phyloP scores from a whole-genome alignment of 78 protist genomes.

The Dictyostelium discoideum region DNA sequence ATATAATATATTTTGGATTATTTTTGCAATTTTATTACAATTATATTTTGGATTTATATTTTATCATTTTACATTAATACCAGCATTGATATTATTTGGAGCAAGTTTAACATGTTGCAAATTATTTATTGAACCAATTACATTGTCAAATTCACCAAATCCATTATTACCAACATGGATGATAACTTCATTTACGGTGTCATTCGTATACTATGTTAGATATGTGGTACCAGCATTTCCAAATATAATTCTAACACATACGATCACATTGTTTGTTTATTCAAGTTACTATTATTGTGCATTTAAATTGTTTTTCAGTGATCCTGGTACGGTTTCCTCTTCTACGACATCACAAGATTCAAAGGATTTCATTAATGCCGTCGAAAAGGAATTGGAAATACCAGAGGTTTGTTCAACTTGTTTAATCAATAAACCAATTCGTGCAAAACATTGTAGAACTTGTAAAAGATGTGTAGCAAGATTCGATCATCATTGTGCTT shows the following conservation, averaged over 20 bases:
- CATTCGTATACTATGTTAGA: slow-evolving; percentile 37
- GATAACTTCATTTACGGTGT: slow-evolving; percentile 13
- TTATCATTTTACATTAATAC: not conserved
- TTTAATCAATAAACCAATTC: slow-evolving; percentile 76
- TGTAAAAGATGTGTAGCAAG: slow-evolving; percentile 85
- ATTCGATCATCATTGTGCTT: slow-evolving; percentile 89
- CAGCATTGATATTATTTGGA: slow-evolving; percentile 14
- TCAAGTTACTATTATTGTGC: slow-evolving; percentile 14
- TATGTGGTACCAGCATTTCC: slow-evolving; percentile 34
- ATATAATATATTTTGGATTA: slow-evolving; percentile 50
- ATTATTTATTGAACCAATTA: slow-evolving; percentile 31
- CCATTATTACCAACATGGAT: slow-evolving; percentile 65
- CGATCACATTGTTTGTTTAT: not conserved
- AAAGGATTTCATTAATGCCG: slow-evolving; percentile 25
- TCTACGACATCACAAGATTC: slow-evolving; percentile 31
- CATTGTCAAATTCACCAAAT: slow-evolving; percentile 45
- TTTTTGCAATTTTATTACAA: slow-evolving; percentile 10
- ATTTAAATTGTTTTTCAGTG: slow-evolving; percentile 42
- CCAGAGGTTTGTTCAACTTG: slow-evolving; percentile 71
- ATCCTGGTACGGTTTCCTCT: slow-evolving; percentile 42
- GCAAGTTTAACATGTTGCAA: not conserved
- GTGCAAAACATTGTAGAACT: slow-evolving; percentile 85
- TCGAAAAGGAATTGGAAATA: slow-evolving; percentile 49
- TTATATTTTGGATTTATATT: slow-evolving; percentile 9
- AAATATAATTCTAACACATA: slow-evolving; percentile 10